A percentile compares a stretch with the other conserved stretches of the same genome.
phyloP scores from a whole-genome alignment of 495 filamentous ascomycete species.

The Cenococcum geophilum region DNA sequence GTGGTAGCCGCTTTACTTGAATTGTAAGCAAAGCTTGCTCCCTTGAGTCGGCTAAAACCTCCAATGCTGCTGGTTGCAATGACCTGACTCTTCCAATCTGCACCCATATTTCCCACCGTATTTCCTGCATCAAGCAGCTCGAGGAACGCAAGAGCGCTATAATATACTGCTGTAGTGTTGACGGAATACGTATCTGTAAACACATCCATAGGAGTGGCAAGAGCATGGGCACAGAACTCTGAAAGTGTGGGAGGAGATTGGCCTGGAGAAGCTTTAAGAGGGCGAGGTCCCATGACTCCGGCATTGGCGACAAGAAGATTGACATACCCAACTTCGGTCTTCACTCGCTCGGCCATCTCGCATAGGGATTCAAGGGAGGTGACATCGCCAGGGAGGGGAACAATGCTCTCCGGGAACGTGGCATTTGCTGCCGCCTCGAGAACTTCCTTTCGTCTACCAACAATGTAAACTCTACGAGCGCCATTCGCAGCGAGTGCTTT shows the following conservation, averaged over 20 bases:
- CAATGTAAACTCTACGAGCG: constrained; percentile 61
- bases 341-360: constrained; percentile 47
- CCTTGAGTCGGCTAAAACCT: constrained; percentile 50
- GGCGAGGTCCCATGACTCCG: constrained; percentile 51
- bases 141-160: constrained; percentile 58
- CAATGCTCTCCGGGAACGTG: constrained; percentile 38
- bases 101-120: constrained; percentile 43
- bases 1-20: constrained; percentile 58
- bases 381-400: constrained; percentile 60
- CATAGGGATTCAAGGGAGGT: constrained; percentile 57
- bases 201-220: constrained; percentile 49
- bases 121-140: constrained; percentile 59
- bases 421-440: constrained; percentile 44
- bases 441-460: constrained; percentile 53
- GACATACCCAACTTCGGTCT: constrained; percentile 51
- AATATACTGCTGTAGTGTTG: constrained; percentile 57
- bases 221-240: constrained; percentile 41
- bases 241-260: neutral
- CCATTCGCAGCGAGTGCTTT: constrained; percentile 58
- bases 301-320: constrained; percentile 65
- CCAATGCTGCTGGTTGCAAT: constrained; percentile 59
- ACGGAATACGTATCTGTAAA: constrained; percentile 54
- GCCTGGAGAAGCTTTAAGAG: neutral
- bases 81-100: constrained; percentile 52
- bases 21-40: constrained; percentile 57